Percentiles rank a stretch among this genome's conserved stretches.
Evolutionary conservation across 805 yeast genomes (phyloP).

Genomic region (Suhomyces prunicola): DNA sequence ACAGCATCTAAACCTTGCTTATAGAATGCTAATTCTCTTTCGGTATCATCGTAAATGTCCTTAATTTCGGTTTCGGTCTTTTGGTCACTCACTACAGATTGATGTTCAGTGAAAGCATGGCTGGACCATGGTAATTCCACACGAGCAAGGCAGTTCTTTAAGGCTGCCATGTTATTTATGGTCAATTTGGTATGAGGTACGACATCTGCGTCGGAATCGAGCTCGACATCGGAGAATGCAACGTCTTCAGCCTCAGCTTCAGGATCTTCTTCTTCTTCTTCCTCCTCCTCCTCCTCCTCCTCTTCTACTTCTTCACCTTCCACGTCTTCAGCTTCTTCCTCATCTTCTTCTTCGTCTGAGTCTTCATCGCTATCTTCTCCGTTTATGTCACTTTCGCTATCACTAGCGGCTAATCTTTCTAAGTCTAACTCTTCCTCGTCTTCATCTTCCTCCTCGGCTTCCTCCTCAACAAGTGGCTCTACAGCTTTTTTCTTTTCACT

Average conservation of each 20-base stretch:
- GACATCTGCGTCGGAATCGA: constrained; percentile 91
- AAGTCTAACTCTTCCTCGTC: constrained; percentile 47
- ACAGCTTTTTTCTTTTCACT: constrained; percentile 27
- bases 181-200: constrained; percentile 90
- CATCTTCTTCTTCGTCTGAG: constrained; percentile 34
- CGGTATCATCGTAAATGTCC: constrained; percentile 93
- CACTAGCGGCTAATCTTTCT: constrained; percentile 56
- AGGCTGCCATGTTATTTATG: constrained; percentile 81
- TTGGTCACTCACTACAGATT: constrained; percentile 59
- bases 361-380: constrained; percentile 19
- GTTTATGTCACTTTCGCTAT: constrained; percentile 41
- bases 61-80: constrained; percentile 64
- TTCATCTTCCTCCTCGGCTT: constrained; percentile 32
- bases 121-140: constrained; percentile 63
- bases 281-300: constrained; percentile 63
- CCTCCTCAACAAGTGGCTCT: constrained; percentile 31
- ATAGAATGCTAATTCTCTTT: constrained; percentile 92
- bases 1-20: constrained; percentile 91
- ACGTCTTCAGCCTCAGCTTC: constrained; percentile 74
- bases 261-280: constrained; percentile 55
- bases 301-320: constrained; percentile 52
- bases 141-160: constrained; percentile 65
- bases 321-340: constrained; percentile 28
- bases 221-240: constrained; percentile 85
- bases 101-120: constrained; percentile 80